Evolutionary conservation across 2,329 filamentous ascomycete genomes (phyloP).

Genomic region (Elsinoe perseae): DNA sequence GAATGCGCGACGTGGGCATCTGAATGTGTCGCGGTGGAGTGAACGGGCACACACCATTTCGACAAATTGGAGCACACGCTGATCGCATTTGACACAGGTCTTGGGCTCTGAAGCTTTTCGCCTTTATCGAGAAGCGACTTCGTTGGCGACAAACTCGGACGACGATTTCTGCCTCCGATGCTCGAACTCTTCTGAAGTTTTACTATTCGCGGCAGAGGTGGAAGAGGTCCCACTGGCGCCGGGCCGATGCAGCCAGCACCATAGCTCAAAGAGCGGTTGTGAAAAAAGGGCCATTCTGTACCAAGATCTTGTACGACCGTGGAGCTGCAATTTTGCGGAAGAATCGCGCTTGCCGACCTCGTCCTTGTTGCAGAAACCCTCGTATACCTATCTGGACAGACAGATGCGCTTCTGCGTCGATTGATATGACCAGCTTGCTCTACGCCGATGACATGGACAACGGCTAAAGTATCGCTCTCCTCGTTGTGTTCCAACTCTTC

Average conservation of each 20-base stretch:
- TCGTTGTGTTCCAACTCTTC: background rate
- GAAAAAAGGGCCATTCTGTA: background rate
- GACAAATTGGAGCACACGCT: conserved; percentile 8
- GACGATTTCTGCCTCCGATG: background rate
- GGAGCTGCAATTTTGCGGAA: background rate
- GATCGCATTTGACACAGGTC: background rate
- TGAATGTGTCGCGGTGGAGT: background rate
- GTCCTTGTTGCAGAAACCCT: background rate
- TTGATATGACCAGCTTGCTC: too few relatives aligned
- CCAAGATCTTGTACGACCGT: background rate
- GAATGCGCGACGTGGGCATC: conserved; percentile 6
- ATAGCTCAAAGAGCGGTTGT: conserved; percentile 10
- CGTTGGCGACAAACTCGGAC: background rate
- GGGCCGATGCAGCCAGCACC: background rate
- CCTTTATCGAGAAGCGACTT: background rate
- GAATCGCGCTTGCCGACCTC: conserved; percentile 3
- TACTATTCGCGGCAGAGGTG: background rate
- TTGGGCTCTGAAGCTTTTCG: background rate
- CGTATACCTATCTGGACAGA: conserved; percentile 9
- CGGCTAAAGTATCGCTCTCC: too few relatives aligned
- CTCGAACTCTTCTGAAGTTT: background rate
- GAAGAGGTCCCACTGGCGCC: conserved; percentile 12
- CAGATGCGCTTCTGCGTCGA: background rate
- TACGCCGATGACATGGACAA: too few relatives aligned
- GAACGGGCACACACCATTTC: conserved; percentile 1